Evolutionary conservation across 1,139 yeast species (phyloP).

Genomic region (Saccharomyces hybrid): DNA sequence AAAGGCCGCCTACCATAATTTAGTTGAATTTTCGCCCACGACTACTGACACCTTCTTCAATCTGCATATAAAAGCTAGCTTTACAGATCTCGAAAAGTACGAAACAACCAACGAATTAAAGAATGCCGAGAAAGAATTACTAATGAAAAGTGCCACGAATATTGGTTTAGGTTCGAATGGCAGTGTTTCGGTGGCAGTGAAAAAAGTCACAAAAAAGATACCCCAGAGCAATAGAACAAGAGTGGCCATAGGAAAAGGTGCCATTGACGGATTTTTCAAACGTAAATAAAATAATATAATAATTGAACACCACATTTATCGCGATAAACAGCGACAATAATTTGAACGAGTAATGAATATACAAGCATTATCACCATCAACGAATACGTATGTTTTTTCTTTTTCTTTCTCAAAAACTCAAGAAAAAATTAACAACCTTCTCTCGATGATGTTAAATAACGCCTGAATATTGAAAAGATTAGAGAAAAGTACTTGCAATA

Average conservation of each 20-base stretch:
- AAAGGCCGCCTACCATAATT: slow-evolving; percentile 15
- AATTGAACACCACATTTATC: neutral
- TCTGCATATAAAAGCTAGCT: neutral
- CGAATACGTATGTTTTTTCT: neutral
- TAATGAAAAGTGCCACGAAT: slow-evolving; percentile 24
- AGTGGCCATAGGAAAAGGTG: slow-evolving; percentile 54
- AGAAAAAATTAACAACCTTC: neutral
- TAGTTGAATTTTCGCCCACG: slow-evolving; percentile 6
- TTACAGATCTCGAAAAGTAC: slow-evolving; percentile 6
- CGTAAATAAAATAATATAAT: slow-evolving; percentile 4
- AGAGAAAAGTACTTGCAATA: neutral
- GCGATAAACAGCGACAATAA: neutral
- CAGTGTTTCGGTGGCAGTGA: neutral
- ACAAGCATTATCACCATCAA: neutral
- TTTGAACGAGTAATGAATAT: neutral
- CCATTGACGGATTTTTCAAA: slow-evolving; percentile 55
- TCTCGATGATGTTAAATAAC: neutral
- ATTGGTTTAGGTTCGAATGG: slow-evolving; percentile 14
- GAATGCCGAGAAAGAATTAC: slow-evolving; percentile 18
- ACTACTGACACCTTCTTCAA: neutral
- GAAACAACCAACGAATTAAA: slow-evolving; percentile 5
- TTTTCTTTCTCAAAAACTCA: neutral
- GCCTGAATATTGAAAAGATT: neutral
- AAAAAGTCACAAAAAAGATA: slow-evolving; percentile 12
- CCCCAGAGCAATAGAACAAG: slow-evolving; percentile 27